A percentile compares a stretch with the other conserved stretches of the same genome.
These are phyloP conservation scores for Seiridium cupressi DNA, from an alignment of 2,329 filamentous ascomycete genomes.

Conservation along the genomic window DNA sequence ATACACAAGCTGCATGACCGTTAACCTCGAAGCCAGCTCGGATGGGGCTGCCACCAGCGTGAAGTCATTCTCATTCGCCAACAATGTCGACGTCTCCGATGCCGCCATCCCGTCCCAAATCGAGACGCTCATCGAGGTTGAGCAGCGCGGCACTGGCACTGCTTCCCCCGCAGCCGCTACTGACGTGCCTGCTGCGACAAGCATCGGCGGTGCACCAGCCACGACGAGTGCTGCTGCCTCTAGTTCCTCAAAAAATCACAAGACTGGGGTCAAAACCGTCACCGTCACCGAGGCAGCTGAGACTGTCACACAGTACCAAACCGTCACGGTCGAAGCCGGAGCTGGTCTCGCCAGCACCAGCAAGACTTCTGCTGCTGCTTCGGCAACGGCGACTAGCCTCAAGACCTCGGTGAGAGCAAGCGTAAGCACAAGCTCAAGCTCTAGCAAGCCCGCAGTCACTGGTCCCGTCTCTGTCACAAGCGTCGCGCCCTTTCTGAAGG, in stretches of 20 bases:
- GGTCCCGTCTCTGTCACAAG: constrained; percentile 7
- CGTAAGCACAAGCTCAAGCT: not conserved
- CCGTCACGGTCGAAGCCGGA: constrained; percentile 28
- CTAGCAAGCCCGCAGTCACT: constrained; percentile 3
- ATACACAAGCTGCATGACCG: constrained; percentile 52
- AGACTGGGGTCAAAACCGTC: constrained; percentile 34
- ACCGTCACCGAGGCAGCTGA: constrained; percentile 38
- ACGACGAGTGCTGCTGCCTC: constrained; percentile 12
- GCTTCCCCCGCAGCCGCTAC: constrained; percentile 19
- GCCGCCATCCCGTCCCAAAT: constrained; percentile 43
- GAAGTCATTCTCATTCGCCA: constrained; percentile 33
- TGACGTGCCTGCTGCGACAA: constrained; percentile 13
- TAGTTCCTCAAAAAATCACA: constrained; percentile 14
- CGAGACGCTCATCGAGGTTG: constrained; percentile 35
- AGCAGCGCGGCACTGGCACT: constrained; percentile 27
- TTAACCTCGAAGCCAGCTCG: constrained; percentile 26
- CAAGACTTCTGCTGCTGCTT: not conserved
- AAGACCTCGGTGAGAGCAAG: constrained; percentile 6
- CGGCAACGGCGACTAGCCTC: constrained; percentile 5
- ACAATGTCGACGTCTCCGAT: constrained; percentile 21
- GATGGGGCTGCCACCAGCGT: constrained; percentile 30
- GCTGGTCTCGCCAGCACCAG: constrained; percentile 1
- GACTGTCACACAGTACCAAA: constrained; percentile 37
- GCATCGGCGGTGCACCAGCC: constrained; percentile 12
- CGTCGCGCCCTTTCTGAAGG: constrained; percentile 24